These are phyloP conservation scores for Pholiota conissans DNA, from an alignment of 768 basidiomycete genomes.

Conservation along the genomic window DNA sequence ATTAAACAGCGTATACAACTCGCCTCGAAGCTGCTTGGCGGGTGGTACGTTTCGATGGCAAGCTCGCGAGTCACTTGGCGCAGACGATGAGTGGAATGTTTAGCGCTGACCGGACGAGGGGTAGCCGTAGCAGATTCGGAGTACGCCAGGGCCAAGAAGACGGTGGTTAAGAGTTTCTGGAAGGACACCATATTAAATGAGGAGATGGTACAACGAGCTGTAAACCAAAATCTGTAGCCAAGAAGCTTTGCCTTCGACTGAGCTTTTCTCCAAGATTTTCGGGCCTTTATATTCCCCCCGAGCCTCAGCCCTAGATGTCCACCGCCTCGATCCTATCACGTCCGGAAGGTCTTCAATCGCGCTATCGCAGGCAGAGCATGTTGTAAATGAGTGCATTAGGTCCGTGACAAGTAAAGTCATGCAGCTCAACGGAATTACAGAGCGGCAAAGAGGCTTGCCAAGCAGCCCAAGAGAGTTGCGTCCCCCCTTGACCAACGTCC, in stretches of 20 bases:
- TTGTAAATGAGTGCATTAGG: too few relatives aligned
- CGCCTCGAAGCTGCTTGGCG: slow-evolving; percentile 25
- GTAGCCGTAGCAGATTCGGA: slow-evolving; percentile 14
- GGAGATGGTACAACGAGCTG: neutral
- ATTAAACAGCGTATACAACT: neutral
- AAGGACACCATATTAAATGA: slow-evolving; percentile 22
- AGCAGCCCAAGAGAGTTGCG: neutral
- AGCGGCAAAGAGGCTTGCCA: neutral
- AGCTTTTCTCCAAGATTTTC: too few relatives aligned
- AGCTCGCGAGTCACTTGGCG: slow-evolving; percentile 25
- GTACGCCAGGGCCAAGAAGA: slow-evolving; percentile 24
- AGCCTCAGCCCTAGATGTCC: too few relatives aligned
- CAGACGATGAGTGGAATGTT: slow-evolving; percentile 24
- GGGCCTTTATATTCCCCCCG: too few relatives aligned
- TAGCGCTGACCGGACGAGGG: slow-evolving; percentile 1
- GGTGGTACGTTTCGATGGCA: slow-evolving; percentile 25
- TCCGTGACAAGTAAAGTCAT: too few relatives aligned
- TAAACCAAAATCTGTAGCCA: too few relatives aligned
- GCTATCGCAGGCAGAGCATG: too few relatives aligned
- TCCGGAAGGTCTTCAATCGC: too few relatives aligned
- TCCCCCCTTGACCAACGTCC: neutral
- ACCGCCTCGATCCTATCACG: too few relatives aligned
- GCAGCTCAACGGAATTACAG: too few relatives aligned
- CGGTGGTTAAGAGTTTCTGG: slow-evolving; percentile 25
- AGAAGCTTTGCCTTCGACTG: too few relatives aligned